Percentiles rank a stretch among this genome's conserved stretches.
Evolutionary conservation across 1,284 basidiomycete species (phyloP).

Genomic region (Filobasidium uniguttulatum): DNA sequence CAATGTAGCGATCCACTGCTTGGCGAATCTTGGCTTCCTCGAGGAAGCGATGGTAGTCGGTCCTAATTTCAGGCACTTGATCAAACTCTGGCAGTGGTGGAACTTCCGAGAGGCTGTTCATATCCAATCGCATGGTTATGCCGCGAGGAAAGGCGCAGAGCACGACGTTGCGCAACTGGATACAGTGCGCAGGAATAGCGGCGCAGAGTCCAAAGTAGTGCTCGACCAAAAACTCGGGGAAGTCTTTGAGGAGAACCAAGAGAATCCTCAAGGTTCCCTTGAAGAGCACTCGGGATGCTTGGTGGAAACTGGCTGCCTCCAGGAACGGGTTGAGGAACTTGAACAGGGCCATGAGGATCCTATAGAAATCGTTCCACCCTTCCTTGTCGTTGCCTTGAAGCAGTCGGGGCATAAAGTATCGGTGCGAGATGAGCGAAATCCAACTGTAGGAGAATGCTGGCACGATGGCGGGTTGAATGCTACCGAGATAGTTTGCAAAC

Average conservation of each 20-base stretch:
- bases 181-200: constrained; percentile 78
- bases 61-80: constrained; percentile 73
- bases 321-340: constrained; percentile 90
- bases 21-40: constrained; percentile 61
- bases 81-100: constrained; percentile 65
- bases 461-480: constrained; percentile 90
- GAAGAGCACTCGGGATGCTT: constrained; percentile 76
- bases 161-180: constrained; percentile 92
- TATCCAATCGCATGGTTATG: constrained; percentile 42
- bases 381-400: constrained; percentile 42
- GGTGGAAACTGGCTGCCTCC: constrained; percentile 56
- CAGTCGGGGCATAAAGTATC: constrained; percentile 94
- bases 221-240: constrained; percentile 94
- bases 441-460: constrained; percentile 97
- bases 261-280: constrained; percentile 82
- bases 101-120: constrained; percentile 47
- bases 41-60: constrained; percentile 72
- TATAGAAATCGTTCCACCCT: constrained; percentile 92
- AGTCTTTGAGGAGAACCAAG: constrained; percentile 91
- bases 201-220: constrained; percentile 94
- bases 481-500: constrained; percentile 91
- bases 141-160: constrained; percentile 83
- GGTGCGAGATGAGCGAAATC: constrained; percentile 91
- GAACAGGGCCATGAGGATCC: constrained; percentile 79
- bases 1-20: constrained; percentile 69